Base-by-base conservation (phyloP, 495 filamentous ascomycete genomes). In the Hypoxylon rickii region DNA sequence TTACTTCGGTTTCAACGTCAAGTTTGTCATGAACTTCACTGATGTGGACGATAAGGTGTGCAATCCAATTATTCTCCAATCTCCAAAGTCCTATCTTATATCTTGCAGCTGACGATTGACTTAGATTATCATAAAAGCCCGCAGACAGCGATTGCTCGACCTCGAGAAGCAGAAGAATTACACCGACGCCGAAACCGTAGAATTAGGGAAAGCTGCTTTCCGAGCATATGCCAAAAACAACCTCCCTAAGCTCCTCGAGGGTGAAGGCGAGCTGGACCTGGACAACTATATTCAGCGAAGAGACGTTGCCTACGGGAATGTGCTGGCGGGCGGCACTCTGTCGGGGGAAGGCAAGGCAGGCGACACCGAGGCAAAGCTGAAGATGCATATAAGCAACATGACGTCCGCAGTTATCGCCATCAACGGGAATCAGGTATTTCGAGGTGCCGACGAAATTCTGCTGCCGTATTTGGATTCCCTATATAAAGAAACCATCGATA, bases 21-120 rank as follows among this genome's bases (percentile, higher is more conserved):
- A 87, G 36, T 96, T 96, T 78, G 90, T 97, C 39, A 93, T 95
- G 88, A 98, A 98, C 71, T 89, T 96, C 61, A 96, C 92, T 3
- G 90, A 94, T 70, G 82, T 95, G 2, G 90, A 95, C 66, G 89
- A 95, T 70, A 97, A 96, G 83, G 85, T 89, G 20, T 20, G 62
- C 12, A 33, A 17, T 12, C 3, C 1, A 42, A 7, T 22, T 26
- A 7, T 18, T 17, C n/a, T 11, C 0, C 3, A 2, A 15, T 7
- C 18, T 17, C 15, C 8, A 1, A 7, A 3, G 15, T 7, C 5
- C 6, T 31, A 11, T 1, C 21, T 24, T 40, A 0, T 26, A 20
- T 1, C 16, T n/a, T n/a, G 60, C 32, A 83, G 78, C 89, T 89
- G 53, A 89, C 37, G 19, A 5, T 29, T 29, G 12, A 3, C 16